Evolutionary conservation across 345 rosid genomes (phyloP).

Genomic region (Noccaea caerulescens): DNA sequence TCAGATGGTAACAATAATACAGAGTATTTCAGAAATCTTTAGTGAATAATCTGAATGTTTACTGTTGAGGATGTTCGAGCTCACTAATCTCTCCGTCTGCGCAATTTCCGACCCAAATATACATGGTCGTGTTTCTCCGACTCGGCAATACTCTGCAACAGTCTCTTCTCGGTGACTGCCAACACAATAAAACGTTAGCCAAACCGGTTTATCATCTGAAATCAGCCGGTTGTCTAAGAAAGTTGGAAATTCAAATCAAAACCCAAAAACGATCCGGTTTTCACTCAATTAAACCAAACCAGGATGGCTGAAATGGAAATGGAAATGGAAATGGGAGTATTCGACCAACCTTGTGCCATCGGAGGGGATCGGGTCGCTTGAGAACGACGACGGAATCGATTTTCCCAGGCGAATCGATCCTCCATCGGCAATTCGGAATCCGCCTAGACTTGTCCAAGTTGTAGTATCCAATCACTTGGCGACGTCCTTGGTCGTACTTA

Average conservation of each 20-base stretch:
- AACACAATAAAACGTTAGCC: background rate
- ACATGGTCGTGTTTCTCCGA: conserved; percentile 55
- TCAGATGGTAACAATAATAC: background rate
- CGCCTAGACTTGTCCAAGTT: conserved; percentile 42
- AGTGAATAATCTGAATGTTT: conserved; percentile 17
- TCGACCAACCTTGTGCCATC: conserved; percentile 69
- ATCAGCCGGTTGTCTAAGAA: background rate
- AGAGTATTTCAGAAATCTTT: background rate
- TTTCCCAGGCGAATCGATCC: conserved; percentile 61
- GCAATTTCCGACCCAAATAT: conserved; percentile 73
- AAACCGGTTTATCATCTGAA: conserved; percentile 7
- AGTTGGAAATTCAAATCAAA: background rate
- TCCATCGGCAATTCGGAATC: conserved; percentile 69
- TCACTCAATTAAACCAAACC: background rate
- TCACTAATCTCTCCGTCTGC: conserved; percentile 67
- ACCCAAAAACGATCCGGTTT: background rate
- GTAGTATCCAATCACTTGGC: conserved; percentile 63
- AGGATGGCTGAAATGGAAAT: background rate
- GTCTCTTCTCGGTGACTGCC: conserved; percentile 83
- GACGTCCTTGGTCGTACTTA: conserved; percentile 54
- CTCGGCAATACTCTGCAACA: conserved; percentile 79
- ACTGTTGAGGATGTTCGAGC: conserved; percentile 45
- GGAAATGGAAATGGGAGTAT: background rate
- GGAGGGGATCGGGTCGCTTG: conserved; percentile 66
- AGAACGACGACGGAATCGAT: conserved; percentile 59